Evolutionary conservation across 1,284 basidiomycete genomes (phyloP).

Genomic region (Cryptococcus sp.): DNA sequence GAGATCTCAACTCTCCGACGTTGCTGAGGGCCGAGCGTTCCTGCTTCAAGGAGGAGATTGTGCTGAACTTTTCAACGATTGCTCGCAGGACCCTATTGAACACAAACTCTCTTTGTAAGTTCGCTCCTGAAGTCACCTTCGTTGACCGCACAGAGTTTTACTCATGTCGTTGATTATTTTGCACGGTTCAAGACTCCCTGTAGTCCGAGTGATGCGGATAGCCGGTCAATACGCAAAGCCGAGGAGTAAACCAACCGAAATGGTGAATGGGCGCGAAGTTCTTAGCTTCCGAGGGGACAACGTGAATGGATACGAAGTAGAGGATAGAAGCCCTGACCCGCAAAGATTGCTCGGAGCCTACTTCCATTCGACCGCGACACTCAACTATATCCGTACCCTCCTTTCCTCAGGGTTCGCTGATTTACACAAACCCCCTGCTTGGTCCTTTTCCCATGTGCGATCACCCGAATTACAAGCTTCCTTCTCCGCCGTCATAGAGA

Average conservation of each 20-base stretch:
- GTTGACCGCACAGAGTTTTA: constrained; percentile 56
- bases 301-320: constrained; percentile 70
- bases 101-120: constrained; percentile 77
- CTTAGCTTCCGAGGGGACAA: constrained; percentile 75
- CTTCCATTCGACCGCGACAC: constrained; percentile 88
- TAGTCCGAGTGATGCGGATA: constrained; percentile 85
- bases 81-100: constrained; percentile 86
- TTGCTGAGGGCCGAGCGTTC: constrained; percentile 85
- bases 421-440: constrained; percentile 81
- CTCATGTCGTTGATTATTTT: constrained; percentile 93
- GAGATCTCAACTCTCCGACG: constrained; percentile 68
- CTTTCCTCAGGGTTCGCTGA: constrained; percentile 88
- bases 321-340: constrained; percentile 79
- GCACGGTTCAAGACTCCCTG: constrained; percentile 87
- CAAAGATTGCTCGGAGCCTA: constrained; percentile 81
- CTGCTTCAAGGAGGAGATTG: constrained; percentile 96
- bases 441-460: constrained; percentile 89
- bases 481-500: constrained; percentile 78
- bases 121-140: not conserved
- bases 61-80: constrained; percentile 88
- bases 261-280: constrained; percentile 49
- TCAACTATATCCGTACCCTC: constrained; percentile 86
- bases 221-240: constrained; percentile 98
- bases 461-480: constrained; percentile 69
- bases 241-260: constrained; percentile 79